These are phyloP conservation scores for Heliamphora pulchella DNA, from an alignment of 179 eudicot genomes.

Conservation along the genomic window DNA sequence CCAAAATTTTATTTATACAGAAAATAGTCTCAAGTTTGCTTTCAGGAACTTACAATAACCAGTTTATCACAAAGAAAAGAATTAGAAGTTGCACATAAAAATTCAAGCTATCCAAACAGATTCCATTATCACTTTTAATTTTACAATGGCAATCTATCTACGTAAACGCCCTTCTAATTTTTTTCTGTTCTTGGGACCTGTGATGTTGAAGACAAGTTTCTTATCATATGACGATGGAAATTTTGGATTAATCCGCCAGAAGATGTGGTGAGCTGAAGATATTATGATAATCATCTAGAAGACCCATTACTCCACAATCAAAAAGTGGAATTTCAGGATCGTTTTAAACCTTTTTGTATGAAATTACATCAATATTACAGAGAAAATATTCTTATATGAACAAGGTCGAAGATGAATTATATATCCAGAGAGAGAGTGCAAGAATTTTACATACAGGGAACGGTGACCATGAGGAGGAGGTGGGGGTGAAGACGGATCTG, in stretches of 20 bases:
- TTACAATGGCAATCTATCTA: neutral
- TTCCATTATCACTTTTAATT: neutral
- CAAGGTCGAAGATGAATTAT: neutral
- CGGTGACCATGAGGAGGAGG: constrained; percentile 56
- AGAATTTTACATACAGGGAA: constrained; percentile 50
- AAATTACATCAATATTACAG: neutral
- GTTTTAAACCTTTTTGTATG: neutral
- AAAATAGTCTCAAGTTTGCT: neutral
- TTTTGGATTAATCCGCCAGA: neutral
- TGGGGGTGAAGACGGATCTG: constrained; percentile 61
- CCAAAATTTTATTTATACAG: neutral
- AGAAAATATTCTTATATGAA: neutral
- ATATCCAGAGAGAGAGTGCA: neutral
- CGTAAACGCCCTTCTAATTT: neutral
- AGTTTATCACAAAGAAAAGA: neutral
- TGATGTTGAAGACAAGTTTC: neutral
- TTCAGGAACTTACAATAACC: neutral
- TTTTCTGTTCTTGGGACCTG: neutral
- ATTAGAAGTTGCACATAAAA: neutral
- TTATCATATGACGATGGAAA: neutral
- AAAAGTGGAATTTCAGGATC: neutral
- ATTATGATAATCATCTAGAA: neutral
- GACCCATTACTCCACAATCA: neutral
- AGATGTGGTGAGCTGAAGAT: neutral
- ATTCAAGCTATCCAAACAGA: neutral